Percentiles rank a stretch among this genome's conserved stretches.
Conservation (phyloP, 805 yeast species). For the Grigorovia yakushimaensis region DNA sequence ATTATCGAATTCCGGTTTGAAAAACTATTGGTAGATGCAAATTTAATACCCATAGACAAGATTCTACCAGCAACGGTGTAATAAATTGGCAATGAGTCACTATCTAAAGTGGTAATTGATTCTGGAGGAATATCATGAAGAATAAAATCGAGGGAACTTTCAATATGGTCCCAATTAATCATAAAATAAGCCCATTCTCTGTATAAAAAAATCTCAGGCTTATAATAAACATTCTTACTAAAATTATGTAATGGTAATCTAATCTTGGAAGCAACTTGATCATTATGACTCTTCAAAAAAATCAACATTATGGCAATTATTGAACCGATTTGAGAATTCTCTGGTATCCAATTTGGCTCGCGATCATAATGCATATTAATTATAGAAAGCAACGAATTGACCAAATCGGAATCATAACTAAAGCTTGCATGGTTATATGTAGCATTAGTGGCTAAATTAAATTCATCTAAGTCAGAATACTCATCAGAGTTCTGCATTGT, state of each 20-base stretch:
- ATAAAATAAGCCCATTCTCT: conserved; percentile 55
- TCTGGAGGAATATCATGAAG: conserved; percentile 9
- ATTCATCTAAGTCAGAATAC: neutral
- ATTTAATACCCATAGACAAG: conserved; percentile 62
- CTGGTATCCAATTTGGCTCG: conserved; percentile 25
- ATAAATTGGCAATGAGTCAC: conserved; percentile 53
- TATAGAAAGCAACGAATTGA: conserved; percentile 11
- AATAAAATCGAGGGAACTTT: conserved; percentile 28
- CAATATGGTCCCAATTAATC: conserved; percentile 64
- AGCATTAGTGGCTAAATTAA: neutral
- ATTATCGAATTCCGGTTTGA: conserved; percentile 41
- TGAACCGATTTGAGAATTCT: conserved; percentile 51
- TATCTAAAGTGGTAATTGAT: conserved; percentile 30
- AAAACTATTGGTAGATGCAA: conserved; percentile 57
- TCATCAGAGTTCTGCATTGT: neutral
- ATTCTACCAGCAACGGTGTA: conserved; percentile 68
- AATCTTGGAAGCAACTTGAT: conserved; percentile 43
- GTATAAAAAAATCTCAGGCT: conserved; percentile 70
- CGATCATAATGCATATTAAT: conserved; percentile 13
- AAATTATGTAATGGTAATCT: conserved; percentile 47
- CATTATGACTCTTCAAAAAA: conserved; percentile 57
- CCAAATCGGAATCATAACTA: neutral
- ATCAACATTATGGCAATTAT: conserved; percentile 66
- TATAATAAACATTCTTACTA: conserved; percentile 10
- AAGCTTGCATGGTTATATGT: neutral